Conservation (phyloP, 495 filamentous ascomycete species). For the Trichoderma erinaceum region DNA sequence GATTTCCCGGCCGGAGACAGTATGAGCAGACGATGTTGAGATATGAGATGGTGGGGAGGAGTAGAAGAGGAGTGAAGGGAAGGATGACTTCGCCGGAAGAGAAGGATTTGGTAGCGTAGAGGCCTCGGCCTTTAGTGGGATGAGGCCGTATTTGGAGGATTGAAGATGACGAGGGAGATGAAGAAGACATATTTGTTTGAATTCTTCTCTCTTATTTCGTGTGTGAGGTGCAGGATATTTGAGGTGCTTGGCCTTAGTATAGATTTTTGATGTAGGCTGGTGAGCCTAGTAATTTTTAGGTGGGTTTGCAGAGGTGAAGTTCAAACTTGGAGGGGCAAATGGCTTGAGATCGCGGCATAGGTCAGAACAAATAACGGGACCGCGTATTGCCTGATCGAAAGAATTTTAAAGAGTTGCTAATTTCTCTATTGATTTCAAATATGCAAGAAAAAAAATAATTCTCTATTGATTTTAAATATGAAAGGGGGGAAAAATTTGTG, state of each 20-base stretch:
- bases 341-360: neutral
- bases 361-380: too few relatives aligned
- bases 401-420: too few relatives aligned
- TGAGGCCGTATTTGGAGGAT: neutral
- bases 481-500: too few relatives aligned
- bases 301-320: neutral
- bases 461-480: too few relatives aligned
- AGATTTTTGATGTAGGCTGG: neutral
- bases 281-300: neutral
- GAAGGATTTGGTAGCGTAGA: conserved; percentile 31
- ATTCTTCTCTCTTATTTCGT: neutral
- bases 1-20: conserved; percentile 29
- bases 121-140: conserved; percentile 25
- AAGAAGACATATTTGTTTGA: neutral
- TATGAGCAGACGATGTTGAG: conserved; percentile 37
- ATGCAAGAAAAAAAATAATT: too few relatives aligned
- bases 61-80: conserved; percentile 35
- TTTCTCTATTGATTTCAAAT: too few relatives aligned
- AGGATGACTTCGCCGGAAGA: conserved; percentile 36
- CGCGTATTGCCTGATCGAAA: too few relatives aligned
- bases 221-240: neutral
- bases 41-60: conserved; percentile 35
- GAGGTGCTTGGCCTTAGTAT: neutral
- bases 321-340: neutral
- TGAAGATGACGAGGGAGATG: neutral